Evolutionary conservation across 176 grass and related monocot genomes (phyloP).

Genomic region (Poa pratensis): DNA sequence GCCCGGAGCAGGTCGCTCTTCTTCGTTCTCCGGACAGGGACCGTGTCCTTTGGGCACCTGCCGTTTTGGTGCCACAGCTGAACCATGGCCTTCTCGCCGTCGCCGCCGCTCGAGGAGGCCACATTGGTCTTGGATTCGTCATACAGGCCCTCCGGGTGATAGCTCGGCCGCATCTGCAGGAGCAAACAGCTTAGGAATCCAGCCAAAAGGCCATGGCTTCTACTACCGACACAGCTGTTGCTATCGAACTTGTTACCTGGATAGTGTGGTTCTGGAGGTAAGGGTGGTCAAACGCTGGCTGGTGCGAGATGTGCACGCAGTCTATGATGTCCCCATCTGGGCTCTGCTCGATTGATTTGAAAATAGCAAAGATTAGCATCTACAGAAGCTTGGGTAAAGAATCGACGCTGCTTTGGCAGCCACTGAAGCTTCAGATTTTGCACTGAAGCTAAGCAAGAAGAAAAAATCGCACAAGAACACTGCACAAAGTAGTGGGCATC

Average conservation of each 20-base stretch:
- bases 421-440: neutral
- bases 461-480: constrained; percentile 24
- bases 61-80: constrained; percentile 83
- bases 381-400: neutral
- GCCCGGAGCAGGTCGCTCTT: constrained; percentile 66
- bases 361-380: constrained; percentile 31
- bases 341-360: constrained; percentile 58
- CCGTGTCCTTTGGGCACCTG: constrained; percentile 58
- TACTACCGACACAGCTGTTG: constrained; percentile 21
- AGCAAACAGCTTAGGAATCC: neutral
- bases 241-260: constrained; percentile 52
- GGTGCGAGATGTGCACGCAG: constrained; percentile 89
- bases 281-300: constrained; percentile 94
- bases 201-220: neutral
- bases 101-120: constrained; percentile 21
- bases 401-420: neutral
- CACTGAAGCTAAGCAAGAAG: neutral
- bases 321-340: constrained; percentile 95
- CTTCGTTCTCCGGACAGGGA: constrained; percentile 75
- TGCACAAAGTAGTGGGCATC: constrained; percentile 21
- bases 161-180: constrained; percentile 69
- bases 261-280: constrained; percentile 91
- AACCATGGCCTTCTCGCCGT: constrained; percentile 45
- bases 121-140: constrained; percentile 54
- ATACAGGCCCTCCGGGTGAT: constrained; percentile 65